Conservation (phyloP, 2,329 filamentous ascomycete genomes). For the Didymella glomerata region DNA sequence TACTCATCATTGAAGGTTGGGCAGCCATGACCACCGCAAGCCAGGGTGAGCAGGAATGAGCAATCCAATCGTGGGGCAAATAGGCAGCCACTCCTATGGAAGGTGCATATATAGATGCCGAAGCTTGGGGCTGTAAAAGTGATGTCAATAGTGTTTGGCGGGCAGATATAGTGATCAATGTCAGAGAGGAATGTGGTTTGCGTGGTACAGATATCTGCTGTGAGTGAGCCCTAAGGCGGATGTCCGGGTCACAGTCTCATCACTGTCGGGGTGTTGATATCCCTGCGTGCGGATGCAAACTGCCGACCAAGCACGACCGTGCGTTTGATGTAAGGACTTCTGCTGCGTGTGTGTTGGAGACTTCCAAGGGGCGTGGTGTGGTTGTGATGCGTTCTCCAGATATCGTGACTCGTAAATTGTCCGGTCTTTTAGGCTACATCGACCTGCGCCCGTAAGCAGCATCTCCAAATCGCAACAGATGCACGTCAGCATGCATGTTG, state of each 20-base stretch:
- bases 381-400: not conserved
- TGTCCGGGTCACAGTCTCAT: not conserved
- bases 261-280: not conserved
- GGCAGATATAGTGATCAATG: conserved; percentile 1
- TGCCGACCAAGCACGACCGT: not conserved
- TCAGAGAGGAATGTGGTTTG: conserved; percentile 8
- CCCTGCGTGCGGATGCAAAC: not conserved
- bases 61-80: not conserved
- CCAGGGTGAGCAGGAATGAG: conserved; percentile 12
- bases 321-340: conserved; percentile 4
- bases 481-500: conserved; percentile 20
- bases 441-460: conserved; percentile 17
- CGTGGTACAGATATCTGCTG: conserved; percentile 7
- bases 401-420: not conserved
- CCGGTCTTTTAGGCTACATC: not conserved
- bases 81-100: not conserved
- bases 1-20: not conserved
- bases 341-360: not conserved
- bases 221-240: conserved; percentile 1
- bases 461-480: conserved; percentile 3
- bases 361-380: not conserved
- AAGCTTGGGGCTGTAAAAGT: conserved; percentile 2
- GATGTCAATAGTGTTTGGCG: conserved; percentile 1
- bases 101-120: not conserved
- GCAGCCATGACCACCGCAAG: conserved; percentile 7